Evolutionary conservation across 2,329 filamentous ascomycete species (phyloP), one percentile per base, ranked within the genome.

Genomic region (Arthroderma sp.): DNA sequence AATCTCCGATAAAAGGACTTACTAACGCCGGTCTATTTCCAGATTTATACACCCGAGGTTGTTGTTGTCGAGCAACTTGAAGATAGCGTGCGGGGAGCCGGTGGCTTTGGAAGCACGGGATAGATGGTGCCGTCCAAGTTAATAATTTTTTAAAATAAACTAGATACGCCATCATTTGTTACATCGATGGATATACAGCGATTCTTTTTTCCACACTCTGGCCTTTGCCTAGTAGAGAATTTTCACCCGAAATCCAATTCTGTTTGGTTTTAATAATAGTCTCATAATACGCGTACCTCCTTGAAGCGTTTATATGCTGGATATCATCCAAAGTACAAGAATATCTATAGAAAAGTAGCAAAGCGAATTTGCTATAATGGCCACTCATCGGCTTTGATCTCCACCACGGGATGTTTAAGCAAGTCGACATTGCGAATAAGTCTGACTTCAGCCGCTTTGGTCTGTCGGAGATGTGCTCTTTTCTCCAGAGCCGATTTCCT

Each of bases 31-130:
- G 15, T 22, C 15, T 22, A 3, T 22, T 22, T 40, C 3, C 47
- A 78, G 72, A 95, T 96, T 59, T 88, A 84, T 59, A 96, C 88
- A 29, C 89, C 91, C 2, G 86, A 93, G 39, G 83, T 98, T 4
- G 67, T 83, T n/a, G 87, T 94, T 58, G 89, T 96, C 2, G 72
- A 85, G 56, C 77, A 89, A 68, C 72, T 98, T 47, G 86, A 89
- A 58, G 86, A 87, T 69, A 96, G 86, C 58, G 86, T 93, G 7
- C 74, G 91, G 36, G 91, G 91, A 28, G 86, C 81, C 0, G 89
- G 88, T 28, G 91, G 88, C 1, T 94, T 94, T 60, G 88, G 88
- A 44, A 94, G 86, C 65, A 94, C 88, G 31, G 88, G 87, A 28
- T 49, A 41, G 29, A 41, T n/a, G 29, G 10, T 32, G 22, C n/a